Base-by-base conservation (phyloP, 192 early-diverging fungal genomes). In the Linnemannia elongata region DNA sequence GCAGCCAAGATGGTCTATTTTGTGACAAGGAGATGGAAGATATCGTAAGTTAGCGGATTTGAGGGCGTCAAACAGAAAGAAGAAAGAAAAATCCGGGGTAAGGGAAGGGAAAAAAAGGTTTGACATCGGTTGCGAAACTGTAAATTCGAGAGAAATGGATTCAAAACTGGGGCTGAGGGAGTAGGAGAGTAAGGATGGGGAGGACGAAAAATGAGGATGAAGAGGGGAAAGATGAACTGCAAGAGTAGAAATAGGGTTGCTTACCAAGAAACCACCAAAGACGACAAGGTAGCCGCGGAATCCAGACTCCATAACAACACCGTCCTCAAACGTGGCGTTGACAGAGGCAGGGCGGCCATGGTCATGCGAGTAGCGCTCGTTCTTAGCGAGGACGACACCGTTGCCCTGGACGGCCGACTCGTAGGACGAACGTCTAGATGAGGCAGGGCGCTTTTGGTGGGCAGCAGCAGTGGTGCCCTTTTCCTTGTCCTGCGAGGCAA, bases 261-360 rank as follows among this genome's bases (percentile, higher is more conserved):
- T 85, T 77, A 87, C 84, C 84, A 87, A 78, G 52, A 87, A 87
- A 36, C 84, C 76, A 10, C 84, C 84, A 77, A 87, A 81, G 70
- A 87, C 84, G 22, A 87, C 84, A 33, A 87, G 84, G 71, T 87
- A 81, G 69, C 84, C 84, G 13, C 75, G 71, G 47, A 76, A 78
- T n/a, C 84, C 84, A 57, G 75, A 76, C 39, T 87, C 84, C 84
- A 87, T 87, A 35, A 87, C 79, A 22, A 87, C n/a, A 20, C 79
- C 84, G 3, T 81, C 84, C 12, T 81, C 84, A 77, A 87, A 87
- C 0, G 84, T 80, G 6, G 84, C 84, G 54, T 87, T 81, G 72
- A 87, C 38, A 10, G 84, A 81, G 42, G 75, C 84, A 74, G 79
- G 84, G 35, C 79, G 84, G 22, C 72, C 72, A 2, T 79, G 84